phyloP scores from a whole-genome alignment of 2,329 filamentous ascomycete species.

The Penicillium janthinellum region DNA sequence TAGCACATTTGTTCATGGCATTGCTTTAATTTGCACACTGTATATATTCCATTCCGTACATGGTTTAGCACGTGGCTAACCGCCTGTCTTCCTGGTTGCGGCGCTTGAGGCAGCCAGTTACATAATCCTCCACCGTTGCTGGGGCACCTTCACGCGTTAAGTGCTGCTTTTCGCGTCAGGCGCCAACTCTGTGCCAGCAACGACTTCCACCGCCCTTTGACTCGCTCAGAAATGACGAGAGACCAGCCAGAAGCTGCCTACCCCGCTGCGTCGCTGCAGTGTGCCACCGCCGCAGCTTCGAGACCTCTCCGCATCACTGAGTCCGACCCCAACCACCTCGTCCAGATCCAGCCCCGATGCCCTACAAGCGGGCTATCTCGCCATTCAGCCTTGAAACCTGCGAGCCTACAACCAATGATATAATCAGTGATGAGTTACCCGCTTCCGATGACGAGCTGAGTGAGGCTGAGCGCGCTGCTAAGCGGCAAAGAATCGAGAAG shows the following conservation, averaged over 20 bases:
- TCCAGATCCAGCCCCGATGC: slow-evolving; percentile 32
- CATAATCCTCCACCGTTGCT: slow-evolving; percentile 20
- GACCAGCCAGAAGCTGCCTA: neutral
- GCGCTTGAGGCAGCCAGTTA: slow-evolving; percentile 4
- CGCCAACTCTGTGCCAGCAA: slow-evolving; percentile 8
- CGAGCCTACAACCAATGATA: slow-evolving; percentile 26
- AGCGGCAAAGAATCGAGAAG: slow-evolving; percentile 47
- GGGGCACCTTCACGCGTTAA: slow-evolving; percentile 21
- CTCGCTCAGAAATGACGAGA: slow-evolving; percentile 18
- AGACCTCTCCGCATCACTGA: neutral
- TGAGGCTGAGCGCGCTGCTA: slow-evolving; percentile 35
- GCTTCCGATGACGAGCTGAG: slow-evolving; percentile 46
- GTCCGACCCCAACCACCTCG: neutral
- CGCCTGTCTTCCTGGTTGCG: neutral
- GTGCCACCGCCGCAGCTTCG: slow-evolving; percentile 22
- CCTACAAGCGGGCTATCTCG: slow-evolving; percentile 34
- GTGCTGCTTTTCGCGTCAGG: slow-evolving; percentile 21
- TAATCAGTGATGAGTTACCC: slow-evolving; percentile 31
- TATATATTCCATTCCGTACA: neutral
- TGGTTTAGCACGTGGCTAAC: neutral
- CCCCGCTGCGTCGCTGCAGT: slow-evolving; percentile 25
- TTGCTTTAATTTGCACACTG: too few species aligned
- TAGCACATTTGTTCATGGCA: too few species aligned
- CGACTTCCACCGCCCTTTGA: neutral
- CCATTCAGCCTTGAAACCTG: slow-evolving; percentile 41